A percentile compares a stretch with the other conserved stretches of the same genome.
phyloP scores from a whole-genome alignment of 306 rosid species.

The Cucumis sativus region Cucumber_9930_V3 NC_026655.2:10344501-10345000 shows the following conservation, averaged over 20 bases:
- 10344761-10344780: background rate
- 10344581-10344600: too few relatives aligned
- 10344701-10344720: background rate
- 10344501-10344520: too few relatives aligned
- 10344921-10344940: background rate
- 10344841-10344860: background rate
- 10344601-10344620: too few relatives aligned
- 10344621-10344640: too few relatives aligned
- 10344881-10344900: background rate
- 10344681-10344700: too few relatives aligned
- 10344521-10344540: too few relatives aligned
- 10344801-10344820: background rate
- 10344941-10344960: conserved; percentile 43
- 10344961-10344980: conserved; percentile 34
- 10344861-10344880: background rate
- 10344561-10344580: too few relatives aligned
- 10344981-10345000: conserved; percentile 45
- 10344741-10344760: background rate
- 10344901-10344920: background rate
- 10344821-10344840: background rate
- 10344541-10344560: too few relatives aligned
- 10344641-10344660: too few relatives aligned
- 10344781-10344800: background rate
- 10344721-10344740: background rate
- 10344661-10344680: too few relatives aligned